Percentiles rank a stretch among this genome's conserved stretches.
Conservation (phyloP, 306 rosid species). For the Alnus glutinosa region DNA sequence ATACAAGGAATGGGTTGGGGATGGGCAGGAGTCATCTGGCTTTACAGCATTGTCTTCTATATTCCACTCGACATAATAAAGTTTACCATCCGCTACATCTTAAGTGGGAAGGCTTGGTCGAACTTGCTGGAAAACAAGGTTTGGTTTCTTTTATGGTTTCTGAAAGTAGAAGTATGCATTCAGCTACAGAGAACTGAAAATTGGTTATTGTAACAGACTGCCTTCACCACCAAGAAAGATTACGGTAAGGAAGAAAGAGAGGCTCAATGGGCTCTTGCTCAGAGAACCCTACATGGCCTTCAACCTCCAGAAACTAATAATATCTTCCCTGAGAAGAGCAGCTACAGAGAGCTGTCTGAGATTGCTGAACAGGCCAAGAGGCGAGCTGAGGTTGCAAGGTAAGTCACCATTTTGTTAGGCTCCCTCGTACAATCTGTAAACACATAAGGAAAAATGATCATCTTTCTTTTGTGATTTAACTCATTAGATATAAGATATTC, state of each 20-base stretch:
- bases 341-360: slow-evolving; percentile 92
- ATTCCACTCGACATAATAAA: slow-evolving; percentile 78
- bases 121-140: slow-evolving; percentile 93
- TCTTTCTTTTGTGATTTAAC: neutral
- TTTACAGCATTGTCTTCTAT: slow-evolving; percentile 86
- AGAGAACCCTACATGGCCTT: slow-evolving; percentile 94
- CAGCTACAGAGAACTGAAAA: neutral
- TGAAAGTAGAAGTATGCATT: slow-evolving; percentile 10
- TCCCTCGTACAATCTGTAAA: neutral
- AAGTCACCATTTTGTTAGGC: slow-evolving; percentile 14
- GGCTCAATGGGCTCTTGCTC: slow-evolving; percentile 99
- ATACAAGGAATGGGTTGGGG: slow-evolving; percentile 92
- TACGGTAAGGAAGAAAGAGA: slow-evolving; percentile 93
- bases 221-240: slow-evolving; percentile 99
- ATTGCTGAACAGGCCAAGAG: slow-evolving; percentile 98
- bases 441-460: no score
- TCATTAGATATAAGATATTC: neutral
- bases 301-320: slow-evolving; percentile 70
- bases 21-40: slow-evolving; percentile 99
- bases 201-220: slow-evolving; percentile 57
- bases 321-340: slow-evolving; percentile 76
- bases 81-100: slow-evolving; percentile 80
- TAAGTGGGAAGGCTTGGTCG: slow-evolving; percentile 97
- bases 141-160: neutral
- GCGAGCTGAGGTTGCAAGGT: slow-evolving; percentile 99